Evolutionary conservation across 2,329 filamentous ascomycete species (phyloP).

Genomic region (Colletotrichum phormii): DNA sequence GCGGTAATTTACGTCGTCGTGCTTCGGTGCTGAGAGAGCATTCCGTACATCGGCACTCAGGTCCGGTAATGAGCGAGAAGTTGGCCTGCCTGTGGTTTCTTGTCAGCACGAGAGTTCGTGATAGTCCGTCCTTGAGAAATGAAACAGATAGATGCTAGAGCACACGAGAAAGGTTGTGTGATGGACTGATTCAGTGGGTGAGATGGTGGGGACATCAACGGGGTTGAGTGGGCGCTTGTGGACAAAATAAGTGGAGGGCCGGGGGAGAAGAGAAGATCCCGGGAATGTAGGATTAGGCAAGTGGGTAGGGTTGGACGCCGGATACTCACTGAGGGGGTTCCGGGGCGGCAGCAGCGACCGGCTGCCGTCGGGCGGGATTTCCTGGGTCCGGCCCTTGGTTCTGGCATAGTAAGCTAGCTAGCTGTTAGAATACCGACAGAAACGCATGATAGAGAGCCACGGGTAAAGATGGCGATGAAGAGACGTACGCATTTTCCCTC

Average conservation of each 20-base stretch:
- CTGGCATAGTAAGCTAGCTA: slow-evolving; percentile 33
- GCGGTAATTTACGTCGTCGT: slow-evolving; percentile 25
- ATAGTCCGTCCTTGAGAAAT: neutral
- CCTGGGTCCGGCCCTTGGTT: slow-evolving; percentile 35
- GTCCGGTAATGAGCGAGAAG: slow-evolving; percentile 30
- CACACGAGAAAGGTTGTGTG: neutral
- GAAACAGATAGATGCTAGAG: neutral
- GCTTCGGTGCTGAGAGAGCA: slow-evolving; percentile 25
- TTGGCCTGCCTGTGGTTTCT: neutral
- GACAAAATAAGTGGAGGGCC: neutral
- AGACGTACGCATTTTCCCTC: slow-evolving; percentile 7
- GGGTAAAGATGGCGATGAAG: neutral
- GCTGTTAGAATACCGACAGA: neutral
- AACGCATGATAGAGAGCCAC: no score
- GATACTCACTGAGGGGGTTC: slow-evolving; percentile 28
- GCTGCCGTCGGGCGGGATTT: slow-evolving; percentile 34
- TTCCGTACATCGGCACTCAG: slow-evolving; percentile 34
- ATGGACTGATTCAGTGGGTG: neutral
- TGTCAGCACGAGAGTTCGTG: neutral
- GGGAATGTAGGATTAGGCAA: neutral
- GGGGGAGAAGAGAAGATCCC: neutral
- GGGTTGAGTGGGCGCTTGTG: neutral
- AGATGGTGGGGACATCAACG: neutral
- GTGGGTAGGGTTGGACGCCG: slow-evolving; percentile 14
- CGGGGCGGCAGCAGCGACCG: slow-evolving; percentile 32